Base-by-base conservation (phyloP, 75 land plant genomes). In the Sequoia sempervirens region DNA sequence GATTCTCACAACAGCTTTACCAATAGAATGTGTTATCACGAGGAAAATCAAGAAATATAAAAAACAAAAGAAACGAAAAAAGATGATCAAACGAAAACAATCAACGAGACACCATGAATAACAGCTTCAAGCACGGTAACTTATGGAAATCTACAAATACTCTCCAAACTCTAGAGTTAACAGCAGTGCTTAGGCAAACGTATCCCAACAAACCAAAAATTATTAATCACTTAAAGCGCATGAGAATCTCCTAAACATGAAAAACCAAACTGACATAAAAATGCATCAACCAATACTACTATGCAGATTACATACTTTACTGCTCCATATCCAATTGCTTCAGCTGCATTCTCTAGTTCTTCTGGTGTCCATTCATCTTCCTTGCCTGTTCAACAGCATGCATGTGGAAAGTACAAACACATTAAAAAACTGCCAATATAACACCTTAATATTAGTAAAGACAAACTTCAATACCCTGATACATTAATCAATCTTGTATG, bases 311-410 rank as follows among this genome's bases (percentile, higher is more conserved):
- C 79, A 43, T 92, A 97, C 99, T 97, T 97, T 53, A 96, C 89
- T 82, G 99, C 99, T 18, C 99, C 99, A 91, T 97, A 97, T 47
- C 99, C 99, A 73, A 97, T 82, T 20, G 98, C 96, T 89, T 95
- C 99, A 40, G 99, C 93, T 54, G 98, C 94, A 83, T 85, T 81
- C 32, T 94, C 98, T 53, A 97, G 88, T 83, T 95, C 97, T 61
- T 93, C 93, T 28, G 96, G 88, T 46, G 93, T 90, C 97, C 97
- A 96, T 53, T 93, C 95, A 47, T 82, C 84, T 76, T 86, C 89
- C 87, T 89, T 92, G 17, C 95, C 98, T 96, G 88, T 45, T 38
- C 56, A 85, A 80, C 10, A 40, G 78, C 1, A 46, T 45, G 17
- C 79, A 81, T 47, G 68, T 50, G 58, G 13, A 47, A 69, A n/a